Evolutionary conservation across 768 basidiomycete genomes (phyloP).

Genomic region (Cyclocybe cylindracea): DNA sequence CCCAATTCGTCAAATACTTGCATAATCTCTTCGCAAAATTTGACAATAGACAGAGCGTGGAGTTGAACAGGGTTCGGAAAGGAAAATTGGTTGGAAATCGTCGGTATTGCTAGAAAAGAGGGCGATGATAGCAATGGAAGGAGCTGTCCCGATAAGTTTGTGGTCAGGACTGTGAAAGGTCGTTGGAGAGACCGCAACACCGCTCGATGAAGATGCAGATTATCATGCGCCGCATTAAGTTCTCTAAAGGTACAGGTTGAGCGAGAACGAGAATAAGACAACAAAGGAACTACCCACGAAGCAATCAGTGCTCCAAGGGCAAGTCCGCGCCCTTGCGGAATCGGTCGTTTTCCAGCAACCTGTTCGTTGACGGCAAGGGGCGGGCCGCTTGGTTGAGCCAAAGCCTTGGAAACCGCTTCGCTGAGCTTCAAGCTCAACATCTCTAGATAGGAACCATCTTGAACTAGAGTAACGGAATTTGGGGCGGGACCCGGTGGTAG

Average conservation of each 20-base stretch:
- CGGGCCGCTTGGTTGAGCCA: conserved; percentile 64
- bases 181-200: conserved; percentile 74
- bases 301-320: conserved; percentile 68
- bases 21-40: conserved; percentile 74
- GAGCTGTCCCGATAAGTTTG: conserved; percentile 67
- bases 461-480: conserved; percentile 50
- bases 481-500: conserved; percentile 31
- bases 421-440: conserved; percentile 75
- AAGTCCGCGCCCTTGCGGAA: conserved; percentile 73
- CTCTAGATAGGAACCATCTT: conserved; percentile 82
- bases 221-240: conserved; percentile 62
- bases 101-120: conserved; percentile 53
- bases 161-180: conserved; percentile 73
- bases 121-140: conserved; percentile 67
- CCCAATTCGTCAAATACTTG: conserved; percentile 67
- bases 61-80: conserved; percentile 66
- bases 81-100: conserved; percentile 50
- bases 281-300: conserved; percentile 32
- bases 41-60: conserved; percentile 68
- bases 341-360: conserved; percentile 66
- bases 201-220: conserved; percentile 65
- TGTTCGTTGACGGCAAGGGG: conserved; percentile 46
- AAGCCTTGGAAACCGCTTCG: conserved; percentile 78
- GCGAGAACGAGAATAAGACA: neutral
- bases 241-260: conserved; percentile 45